Base-by-base conservation (phyloP, 768 basidiomycete species). In the Pisolithus orientalis region DNA sequence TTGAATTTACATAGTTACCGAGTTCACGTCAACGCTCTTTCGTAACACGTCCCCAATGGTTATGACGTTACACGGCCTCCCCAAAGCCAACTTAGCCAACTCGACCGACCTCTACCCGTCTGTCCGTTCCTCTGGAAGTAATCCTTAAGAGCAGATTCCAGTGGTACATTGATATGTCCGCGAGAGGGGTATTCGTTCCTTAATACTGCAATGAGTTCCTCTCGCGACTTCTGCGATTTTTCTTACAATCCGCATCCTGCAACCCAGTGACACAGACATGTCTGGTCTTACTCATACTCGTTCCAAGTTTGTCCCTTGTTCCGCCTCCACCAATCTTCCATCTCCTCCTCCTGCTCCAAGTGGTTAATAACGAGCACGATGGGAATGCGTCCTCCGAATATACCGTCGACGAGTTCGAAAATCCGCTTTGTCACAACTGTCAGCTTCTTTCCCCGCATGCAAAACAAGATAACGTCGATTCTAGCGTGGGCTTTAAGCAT, bases 291-390 rank as follows among this genome's bases (percentile, higher is more conserved):
- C 6, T 25, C 7, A 44, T 9, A 13, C 43, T 25, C 21, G 2
- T n/a, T 1, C 21, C 1, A 11, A 38, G 14, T 3, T 25, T 17
- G 2, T 3, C 0, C 2, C 28, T 0, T 0, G 27, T 70, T 69
- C 37, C 52, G 42, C 6, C n/a, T 29, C 70, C 69, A 70, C 71
- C 71, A 72, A 39, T 56, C 54, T 2, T 61, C 59, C 56, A 64
- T 64, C 13, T 57, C 57, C 1, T 50, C 21, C 9, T 66, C 51
- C 25, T 32, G 56, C 44, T 63, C 61, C 4, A 62, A 55, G 38
- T 55, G 52, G 6, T 50, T 62, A 40, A 62, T 55, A 0, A 51
- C 49, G 6, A 62, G 32, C 3, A 62, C 45, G 21, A 62, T 50
- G 1, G 54, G 58, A 27, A 54, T 50, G 9, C 54, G 44, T n/a